Conservation (phyloP, 2,329 filamentous ascomycete genomes). For the Penicillium sp. region DNA sequence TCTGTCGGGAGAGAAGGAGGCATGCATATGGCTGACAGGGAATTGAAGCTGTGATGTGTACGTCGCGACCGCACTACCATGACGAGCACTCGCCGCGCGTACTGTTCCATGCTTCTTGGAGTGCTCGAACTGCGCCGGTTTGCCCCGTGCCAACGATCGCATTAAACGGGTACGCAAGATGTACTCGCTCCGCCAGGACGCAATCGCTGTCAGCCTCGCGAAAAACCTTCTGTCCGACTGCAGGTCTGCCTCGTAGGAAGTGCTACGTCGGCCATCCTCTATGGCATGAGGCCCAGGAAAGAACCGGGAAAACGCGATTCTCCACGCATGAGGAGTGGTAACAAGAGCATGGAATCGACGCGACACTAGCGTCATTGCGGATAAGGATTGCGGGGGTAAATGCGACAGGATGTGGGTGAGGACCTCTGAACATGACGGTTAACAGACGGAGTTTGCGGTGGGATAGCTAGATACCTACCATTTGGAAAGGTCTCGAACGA, state of each 20-base stretch:
- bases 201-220: conserved; percentile 71
- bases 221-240: conserved; percentile 75
- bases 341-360: conserved; percentile 82
- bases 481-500: conserved; percentile 68
- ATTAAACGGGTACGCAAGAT: conserved; percentile 80
- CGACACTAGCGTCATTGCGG: conserved; percentile 78
- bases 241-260: conserved; percentile 53
- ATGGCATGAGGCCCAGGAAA: conserved; percentile 72
- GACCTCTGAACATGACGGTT: conserved; percentile 61
- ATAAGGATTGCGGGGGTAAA: conserved; percentile 77
- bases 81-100: conserved; percentile 57
- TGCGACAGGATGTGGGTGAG: conserved; percentile 88
- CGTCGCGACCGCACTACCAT: conserved; percentile 69
- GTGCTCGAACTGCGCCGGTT: conserved; percentile 58
- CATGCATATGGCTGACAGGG: conserved; percentile 74
- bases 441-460: conserved; percentile 4
- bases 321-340: conserved; percentile 89
- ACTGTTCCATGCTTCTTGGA: conserved; percentile 52
- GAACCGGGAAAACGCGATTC: conserved; percentile 83
- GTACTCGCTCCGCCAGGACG: conserved; percentile 97
- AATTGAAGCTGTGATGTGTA: conserved; percentile 82
- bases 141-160: conserved; percentile 75
- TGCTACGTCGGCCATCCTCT: conserved; percentile 41
- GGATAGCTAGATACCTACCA: conserved; percentile 53
- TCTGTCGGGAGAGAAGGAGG: conserved; percentile 69